Percentiles rank a stretch among this genome's conserved stretches.
phyloP scores from a whole-genome alignment of 2,329 filamentous ascomycete genomes.

The Cercospora citrullina region DNA sequence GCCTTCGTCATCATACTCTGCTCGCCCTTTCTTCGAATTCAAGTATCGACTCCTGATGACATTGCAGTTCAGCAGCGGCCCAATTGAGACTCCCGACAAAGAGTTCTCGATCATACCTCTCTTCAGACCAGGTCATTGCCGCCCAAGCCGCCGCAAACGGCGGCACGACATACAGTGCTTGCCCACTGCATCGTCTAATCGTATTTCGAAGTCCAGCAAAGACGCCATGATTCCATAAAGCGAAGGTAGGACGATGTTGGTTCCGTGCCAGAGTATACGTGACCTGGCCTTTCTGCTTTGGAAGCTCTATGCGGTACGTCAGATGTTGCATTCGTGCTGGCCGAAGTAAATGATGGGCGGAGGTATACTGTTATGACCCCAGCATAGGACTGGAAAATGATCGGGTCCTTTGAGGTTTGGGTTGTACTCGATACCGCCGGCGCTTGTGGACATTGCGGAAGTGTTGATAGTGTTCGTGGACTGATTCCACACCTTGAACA shows the following conservation, averaged over 20 bases:
- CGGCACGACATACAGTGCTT: constrained; percentile 3
- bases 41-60: background rate
- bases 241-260: constrained; percentile 2
- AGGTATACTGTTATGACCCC: constrained; percentile 9
- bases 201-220: constrained; percentile 5
- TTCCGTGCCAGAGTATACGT: constrained; percentile 7
- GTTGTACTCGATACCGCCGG: constrained; percentile 10
- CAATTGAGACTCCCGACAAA: background rate
- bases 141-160: background rate
- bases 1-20: background rate
- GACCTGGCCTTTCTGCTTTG: constrained; percentile 14
- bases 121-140: constrained; percentile 5
- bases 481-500: background rate
- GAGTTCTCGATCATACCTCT: background rate
- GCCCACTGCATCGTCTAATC: background rate
- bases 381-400: constrained; percentile 15
- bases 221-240: constrained; percentile 8
- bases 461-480: background rate
- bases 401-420: constrained; percentile 7
- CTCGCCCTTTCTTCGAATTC: constrained; percentile 10
- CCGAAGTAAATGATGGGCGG: background rate
- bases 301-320: constrained; percentile 4
- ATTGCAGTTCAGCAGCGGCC: background rate
- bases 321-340: background rate
- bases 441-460: background rate